Evolutionary conservation across 805 yeast genomes (phyloP).

Genomic region (Suhomyces faveliae): DNA sequence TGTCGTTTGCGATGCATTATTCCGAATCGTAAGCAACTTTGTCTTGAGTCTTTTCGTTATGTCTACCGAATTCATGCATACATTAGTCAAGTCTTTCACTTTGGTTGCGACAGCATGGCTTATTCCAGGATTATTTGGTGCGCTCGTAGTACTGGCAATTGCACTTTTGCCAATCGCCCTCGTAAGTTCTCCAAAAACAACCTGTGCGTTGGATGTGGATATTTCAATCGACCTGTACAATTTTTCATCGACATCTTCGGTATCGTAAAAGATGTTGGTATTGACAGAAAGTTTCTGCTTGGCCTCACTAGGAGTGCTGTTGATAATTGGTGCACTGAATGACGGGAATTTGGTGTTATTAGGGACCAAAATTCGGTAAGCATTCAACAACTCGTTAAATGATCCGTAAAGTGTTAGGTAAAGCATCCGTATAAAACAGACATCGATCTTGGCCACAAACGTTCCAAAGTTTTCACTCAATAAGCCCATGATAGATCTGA

Average conservation of each 20-base stretch:
- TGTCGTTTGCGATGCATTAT: slow-evolving; percentile 47
- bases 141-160: slow-evolving; percentile 39
- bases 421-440: slow-evolving; percentile 63
- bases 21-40: slow-evolving; percentile 50
- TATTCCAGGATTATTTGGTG: slow-evolving; percentile 15
- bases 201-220: slow-evolving; percentile 68
- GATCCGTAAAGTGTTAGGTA: slow-evolving; percentile 61
- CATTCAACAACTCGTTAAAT: slow-evolving; percentile 65
- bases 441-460: slow-evolving; percentile 58
- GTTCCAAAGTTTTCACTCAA: slow-evolving; percentile 47
- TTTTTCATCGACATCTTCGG: slow-evolving; percentile 61
- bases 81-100: slow-evolving; percentile 72
- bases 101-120: slow-evolving; percentile 52
- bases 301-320: not conserved
- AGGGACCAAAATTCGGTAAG: slow-evolving; percentile 48
- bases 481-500: slow-evolving; percentile 49
- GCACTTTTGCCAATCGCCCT: slow-evolving; percentile 67
- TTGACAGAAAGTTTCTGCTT: slow-evolving; percentile 21
- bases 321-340: slow-evolving; percentile 1
- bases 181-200: slow-evolving; percentile 74
- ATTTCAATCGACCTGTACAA: slow-evolving; percentile 60
- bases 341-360: slow-evolving; percentile 9
- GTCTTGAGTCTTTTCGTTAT: slow-evolving; percentile 64
- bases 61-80: slow-evolving; percentile 81
- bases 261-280: slow-evolving; percentile 23